A percentile compares a stretch with the other conserved stretches of the same genome.
Evolutionary conservation across 1,139 yeast genomes (phyloP).

Genomic region (Sugiyamaella sp.): DNA sequence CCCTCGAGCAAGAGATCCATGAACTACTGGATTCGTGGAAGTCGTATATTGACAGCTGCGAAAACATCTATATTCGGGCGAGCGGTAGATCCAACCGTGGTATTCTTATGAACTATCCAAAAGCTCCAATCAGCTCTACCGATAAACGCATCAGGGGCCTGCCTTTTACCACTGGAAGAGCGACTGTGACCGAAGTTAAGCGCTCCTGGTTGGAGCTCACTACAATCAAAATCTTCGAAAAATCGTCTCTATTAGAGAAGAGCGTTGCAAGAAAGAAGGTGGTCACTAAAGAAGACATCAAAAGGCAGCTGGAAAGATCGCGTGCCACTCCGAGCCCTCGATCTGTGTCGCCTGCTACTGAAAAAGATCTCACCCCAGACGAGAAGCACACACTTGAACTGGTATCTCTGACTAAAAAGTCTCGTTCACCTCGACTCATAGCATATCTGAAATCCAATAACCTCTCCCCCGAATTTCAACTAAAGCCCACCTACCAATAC

Average conservation of each 20-base stretch:
- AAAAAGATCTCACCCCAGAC: slow-evolving; percentile 33
- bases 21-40: slow-evolving; percentile 69
- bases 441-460: slow-evolving; percentile 63
- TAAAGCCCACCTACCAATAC: slow-evolving; percentile 60
- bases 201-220: slow-evolving; percentile 83
- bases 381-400: slow-evolving; percentile 63
- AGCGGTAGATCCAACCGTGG: slow-evolving; percentile 71
- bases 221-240: slow-evolving; percentile 49
- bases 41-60: slow-evolving; percentile 57
- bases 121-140: slow-evolving; percentile 47
- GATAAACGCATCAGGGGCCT: slow-evolving; percentile 50
- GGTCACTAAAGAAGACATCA: slow-evolving; percentile 31
- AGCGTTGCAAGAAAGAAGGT: slow-evolving; percentile 44
- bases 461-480: slow-evolving; percentile 51
- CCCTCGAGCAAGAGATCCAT: slow-evolving; percentile 74
- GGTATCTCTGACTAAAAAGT: slow-evolving; percentile 61
- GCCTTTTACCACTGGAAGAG: slow-evolving; percentile 90
- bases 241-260: slow-evolving; percentile 44
- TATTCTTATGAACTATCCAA: slow-evolving; percentile 64
- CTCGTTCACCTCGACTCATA: slow-evolving; percentile 75
- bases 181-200: slow-evolving; percentile 80
- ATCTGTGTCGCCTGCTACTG: slow-evolving; percentile 18
- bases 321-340: slow-evolving; percentile 17
- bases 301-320: slow-evolving; percentile 12
- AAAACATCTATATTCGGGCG: slow-evolving; percentile 79